Conservation (phyloP, 2,329 filamentous ascomycete genomes). For the Fusarium oligoseptatum region DNA sequence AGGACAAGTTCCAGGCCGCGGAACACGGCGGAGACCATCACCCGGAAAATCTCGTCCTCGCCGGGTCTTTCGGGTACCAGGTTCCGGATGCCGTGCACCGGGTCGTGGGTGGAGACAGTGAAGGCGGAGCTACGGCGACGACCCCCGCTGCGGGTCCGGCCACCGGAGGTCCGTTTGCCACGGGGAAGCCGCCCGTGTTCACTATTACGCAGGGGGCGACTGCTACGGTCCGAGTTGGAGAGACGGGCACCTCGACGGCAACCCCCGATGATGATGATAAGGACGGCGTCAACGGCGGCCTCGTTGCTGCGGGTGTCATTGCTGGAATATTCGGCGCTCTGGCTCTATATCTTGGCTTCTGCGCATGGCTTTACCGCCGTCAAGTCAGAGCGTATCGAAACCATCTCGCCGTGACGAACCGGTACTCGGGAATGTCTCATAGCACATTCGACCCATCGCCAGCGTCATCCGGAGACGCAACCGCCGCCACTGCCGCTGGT, state of each 20-base stretch:
- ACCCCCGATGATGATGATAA: constrained; percentile 1
- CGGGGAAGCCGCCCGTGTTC: constrained; percentile 77
- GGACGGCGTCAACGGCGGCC: constrained; percentile 51
- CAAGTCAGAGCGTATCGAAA: constrained; percentile 78
- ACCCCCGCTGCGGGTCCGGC: constrained; percentile 65
- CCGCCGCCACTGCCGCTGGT: constrained; percentile 12
- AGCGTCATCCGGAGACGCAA: constrained; percentile 43
- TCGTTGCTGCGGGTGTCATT: constrained; percentile 66
- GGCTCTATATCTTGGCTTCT: constrained; percentile 77
- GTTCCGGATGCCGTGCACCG: constrained; percentile 65
- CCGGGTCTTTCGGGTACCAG: constrained; percentile 63
- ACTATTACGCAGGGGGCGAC: constrained; percentile 69
- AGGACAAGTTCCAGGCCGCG: constrained; percentile 71
- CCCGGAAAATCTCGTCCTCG: constrained; percentile 59
- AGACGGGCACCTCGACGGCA: constrained; percentile 47
- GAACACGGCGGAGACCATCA: constrained; percentile 69
- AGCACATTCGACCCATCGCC: constrained; percentile 50
- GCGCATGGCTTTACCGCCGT: constrained; percentile 79
- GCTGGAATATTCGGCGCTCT: constrained; percentile 74
- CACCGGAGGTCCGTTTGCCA: constrained; percentile 77
- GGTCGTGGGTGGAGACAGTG: constrained; percentile 63
- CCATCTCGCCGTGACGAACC: constrained; percentile 75
- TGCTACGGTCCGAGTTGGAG: constrained; percentile 55
- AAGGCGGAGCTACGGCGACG: constrained; percentile 67
- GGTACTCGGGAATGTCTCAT: constrained; percentile 61